Base-by-base conservation (phyloP, 2,329 filamentous ascomycete genomes). In the Alternaria sp. region DNA sequence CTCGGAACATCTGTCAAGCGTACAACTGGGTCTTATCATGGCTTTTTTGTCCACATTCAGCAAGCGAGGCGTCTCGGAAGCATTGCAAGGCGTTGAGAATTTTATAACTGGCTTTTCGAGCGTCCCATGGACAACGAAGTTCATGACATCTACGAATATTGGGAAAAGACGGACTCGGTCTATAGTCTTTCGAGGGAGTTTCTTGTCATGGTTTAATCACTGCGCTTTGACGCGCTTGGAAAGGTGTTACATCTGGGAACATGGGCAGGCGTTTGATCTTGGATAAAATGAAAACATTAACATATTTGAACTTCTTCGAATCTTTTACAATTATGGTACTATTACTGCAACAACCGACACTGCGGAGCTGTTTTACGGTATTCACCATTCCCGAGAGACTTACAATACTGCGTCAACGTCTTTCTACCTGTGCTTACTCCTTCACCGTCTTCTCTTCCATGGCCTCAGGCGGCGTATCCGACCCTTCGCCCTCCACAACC, bases 51-150 rank as follows among this genome's bases (percentile, higher is more conserved):
- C 63, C 60, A 63, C 38, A 46, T 69, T 68, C 58, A 73, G 66
- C 68, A 66, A 67, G 72, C 69, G 65, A 65, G 71, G 72, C 72
- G 72, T 73, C 70, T 74, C 69, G 71, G 72, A 70, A 74, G 70
- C 69, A 68, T 67, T 71, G 62, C 66, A 66, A 34, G 67, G 66
- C 49, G 70, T 71, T 69, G 67, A 57, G 67, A 57, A 48, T 58
- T 56, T 46, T 46, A 62, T 56, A 59, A 49, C 25, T 51, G 34
- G 48, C 45, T 57, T 67, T 71, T 71, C 68, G 69, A 73, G 70
- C 71, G 67, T 67, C 66, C 60, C 41, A 66, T 70, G 63, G 59
- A 68, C 60, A 69, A 56, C 59, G 57, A 58, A 40, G 52, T 53
- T 69, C 60, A 73, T 65, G 70, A 73, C n/a, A 50, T 57, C 51